These are phyloP conservation scores for Tephrocybe sp. DNA, from an alignment of 768 basidiomycete genomes.

Conservation along the genomic window DNA sequence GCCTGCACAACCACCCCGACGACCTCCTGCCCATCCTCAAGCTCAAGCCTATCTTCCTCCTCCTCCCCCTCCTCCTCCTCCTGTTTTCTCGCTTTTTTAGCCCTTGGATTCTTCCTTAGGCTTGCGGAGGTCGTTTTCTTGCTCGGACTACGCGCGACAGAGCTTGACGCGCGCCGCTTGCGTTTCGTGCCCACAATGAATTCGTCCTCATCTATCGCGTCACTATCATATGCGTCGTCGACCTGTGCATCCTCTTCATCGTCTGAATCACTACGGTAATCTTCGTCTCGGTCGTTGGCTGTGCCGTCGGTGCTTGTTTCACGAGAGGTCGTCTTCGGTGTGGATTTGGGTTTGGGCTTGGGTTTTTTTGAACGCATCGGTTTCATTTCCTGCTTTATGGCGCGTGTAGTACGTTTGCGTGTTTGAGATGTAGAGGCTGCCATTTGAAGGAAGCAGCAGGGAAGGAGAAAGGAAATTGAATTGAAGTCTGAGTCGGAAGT, in stretches of 20 bases:
- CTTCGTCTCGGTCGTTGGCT: neutral
- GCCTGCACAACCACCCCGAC: constrained; percentile 80
- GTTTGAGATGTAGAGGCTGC: too few species aligned
- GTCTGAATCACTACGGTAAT: neutral
- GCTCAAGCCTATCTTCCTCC: constrained; percentile 41
- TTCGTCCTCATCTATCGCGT: constrained; percentile 34
- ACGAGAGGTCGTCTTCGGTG: neutral
- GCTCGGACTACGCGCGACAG: constrained; percentile 22
- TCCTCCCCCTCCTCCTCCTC: constrained; percentile 39
- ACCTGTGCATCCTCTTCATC: constrained; percentile 17
- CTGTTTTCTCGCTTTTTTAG: constrained; percentile 34
- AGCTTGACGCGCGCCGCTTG: constrained; percentile 15
- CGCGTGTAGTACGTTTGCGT: too few species aligned
- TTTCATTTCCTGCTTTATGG: too few species aligned
- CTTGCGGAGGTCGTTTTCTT: constrained; percentile 25
- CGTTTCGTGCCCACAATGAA: constrained; percentile 21
- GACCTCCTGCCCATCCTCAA: constrained; percentile 66
- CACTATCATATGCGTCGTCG: constrained; percentile 23
- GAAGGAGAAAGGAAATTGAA: too few species aligned
- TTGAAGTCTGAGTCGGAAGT: too few species aligned
- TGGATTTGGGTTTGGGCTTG: neutral
- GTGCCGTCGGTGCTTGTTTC: neutral
- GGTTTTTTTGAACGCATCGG: neutral
- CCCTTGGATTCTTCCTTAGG: constrained; percentile 24
- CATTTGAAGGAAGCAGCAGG: too few species aligned